Percentiles rank a stretch among this genome's conserved stretches.
Evolutionary conservation across 106 monocot species (phyloP).

Genomic region (Dendrobium catenatum): DNA sequence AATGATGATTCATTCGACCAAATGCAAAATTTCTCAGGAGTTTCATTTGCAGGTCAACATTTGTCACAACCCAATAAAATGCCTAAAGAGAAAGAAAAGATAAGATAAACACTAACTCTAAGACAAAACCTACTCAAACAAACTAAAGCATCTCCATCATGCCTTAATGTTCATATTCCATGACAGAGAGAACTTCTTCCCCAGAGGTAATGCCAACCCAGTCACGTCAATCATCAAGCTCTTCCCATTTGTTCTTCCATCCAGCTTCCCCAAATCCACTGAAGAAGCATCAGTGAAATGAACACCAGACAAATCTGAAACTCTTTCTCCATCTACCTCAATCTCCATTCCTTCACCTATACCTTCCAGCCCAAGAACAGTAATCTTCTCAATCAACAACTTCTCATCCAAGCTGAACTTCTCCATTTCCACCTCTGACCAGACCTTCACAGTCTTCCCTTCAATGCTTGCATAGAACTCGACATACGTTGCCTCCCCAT

Average conservation of each 20-base stretch:
- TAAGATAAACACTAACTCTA: background rate
- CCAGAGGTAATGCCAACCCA: slow-evolving; percentile 66
- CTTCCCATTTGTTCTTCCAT: slow-evolving; percentile 34
- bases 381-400: slow-evolving; percentile 66
- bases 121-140: background rate
- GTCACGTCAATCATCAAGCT: slow-evolving; percentile 53
- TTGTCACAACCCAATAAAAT: background rate
- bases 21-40: background rate
- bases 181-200: slow-evolving; percentile 74
- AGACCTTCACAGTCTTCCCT: slow-evolving; percentile 44
- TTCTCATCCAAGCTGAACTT: slow-evolving; percentile 48
- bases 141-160: slow-evolving; percentile 8
- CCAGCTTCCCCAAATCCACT: slow-evolving; percentile 18
- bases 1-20: background rate
- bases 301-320: slow-evolving; percentile 25
- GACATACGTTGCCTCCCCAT: slow-evolving; percentile 57
- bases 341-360: slow-evolving; percentile 24
- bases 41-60: background rate
- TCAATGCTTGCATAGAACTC: slow-evolving; percentile 52
- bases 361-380: slow-evolving; percentile 52
- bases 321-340: slow-evolving; percentile 45
- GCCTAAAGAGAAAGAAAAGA: background rate
- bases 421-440: slow-evolving; percentile 65
- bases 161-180: slow-evolving; percentile 56
- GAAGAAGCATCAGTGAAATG: slow-evolving; percentile 9